Evolutionary conservation across 768 basidiomycete species (phyloP).

Genomic region (Lactarius indigo): DNA sequence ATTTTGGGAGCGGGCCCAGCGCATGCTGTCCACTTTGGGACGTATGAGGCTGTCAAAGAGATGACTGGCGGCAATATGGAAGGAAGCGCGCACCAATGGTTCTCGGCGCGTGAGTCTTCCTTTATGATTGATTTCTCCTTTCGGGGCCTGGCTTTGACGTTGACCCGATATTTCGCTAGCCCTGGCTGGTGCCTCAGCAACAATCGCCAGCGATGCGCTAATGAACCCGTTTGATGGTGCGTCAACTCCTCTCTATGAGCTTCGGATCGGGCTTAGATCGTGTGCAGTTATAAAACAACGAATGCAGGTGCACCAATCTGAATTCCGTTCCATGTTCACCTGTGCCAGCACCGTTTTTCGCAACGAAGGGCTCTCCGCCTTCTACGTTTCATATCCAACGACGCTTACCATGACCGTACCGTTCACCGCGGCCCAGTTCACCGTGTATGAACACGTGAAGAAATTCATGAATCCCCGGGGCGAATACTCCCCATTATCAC

Average conservation of each 20-base stretch:
- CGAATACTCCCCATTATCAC: slow-evolving; percentile 88
- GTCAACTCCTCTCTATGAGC: slow-evolving; percentile 28
- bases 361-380: slow-evolving; percentile 83
- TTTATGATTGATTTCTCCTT: slow-evolving; percentile 7
- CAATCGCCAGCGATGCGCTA: slow-evolving; percentile 91
- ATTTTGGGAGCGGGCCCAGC: slow-evolving; percentile 97
- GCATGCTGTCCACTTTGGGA: slow-evolving; percentile 97
- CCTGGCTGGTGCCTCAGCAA: slow-evolving; percentile 89
- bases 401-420: slow-evolving; percentile 96
- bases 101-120: slow-evolving; percentile 75
- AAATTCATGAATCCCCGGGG: slow-evolving; percentile 77
- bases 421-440: slow-evolving; percentile 97
- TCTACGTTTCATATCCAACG: slow-evolving; percentile 98
- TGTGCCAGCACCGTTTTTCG: slow-evolving; percentile 83
- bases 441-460: slow-evolving; percentile 94
- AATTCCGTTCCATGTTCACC: slow-evolving; percentile 82
- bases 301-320: slow-evolving; percentile 95
- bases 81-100: slow-evolving; percentile 66
- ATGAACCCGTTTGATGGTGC: slow-evolving; percentile 99
- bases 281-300: slow-evolving; percentile 95
- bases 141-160: neutral
- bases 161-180: slow-evolving; percentile 43
- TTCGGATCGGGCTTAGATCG: slow-evolving; percentile 17
- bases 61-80: slow-evolving; percentile 80
- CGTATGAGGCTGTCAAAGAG: slow-evolving; percentile 93